These are phyloP conservation scores for Hirschioporus abietinus DNA, from an alignment of 768 basidiomycete genomes.

Conservation along the genomic window DNA sequence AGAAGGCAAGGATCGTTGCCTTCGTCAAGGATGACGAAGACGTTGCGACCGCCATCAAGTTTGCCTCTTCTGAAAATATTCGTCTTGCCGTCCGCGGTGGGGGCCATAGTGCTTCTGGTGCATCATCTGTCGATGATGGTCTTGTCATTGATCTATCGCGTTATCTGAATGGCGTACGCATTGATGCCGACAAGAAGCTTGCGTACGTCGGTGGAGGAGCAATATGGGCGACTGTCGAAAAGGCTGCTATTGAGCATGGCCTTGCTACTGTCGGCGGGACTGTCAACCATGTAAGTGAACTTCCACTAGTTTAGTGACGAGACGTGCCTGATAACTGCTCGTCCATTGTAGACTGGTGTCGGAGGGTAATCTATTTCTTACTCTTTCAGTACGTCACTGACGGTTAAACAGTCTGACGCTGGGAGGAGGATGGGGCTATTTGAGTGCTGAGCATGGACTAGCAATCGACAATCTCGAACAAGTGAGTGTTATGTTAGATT, in stretches of 20 bases:
- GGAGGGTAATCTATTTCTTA: slow-evolving; percentile 33
- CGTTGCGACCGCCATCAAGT: slow-evolving; percentile 17
- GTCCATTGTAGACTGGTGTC: slow-evolving; percentile 37
- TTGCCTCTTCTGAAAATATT: slow-evolving; percentile 13
- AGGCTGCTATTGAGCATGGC: slow-evolving; percentile 18
- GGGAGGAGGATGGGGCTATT: slow-evolving; percentile 52
- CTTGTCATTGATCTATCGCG: slow-evolving; percentile 21
- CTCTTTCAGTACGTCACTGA: not conserved
- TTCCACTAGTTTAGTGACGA: not conserved
- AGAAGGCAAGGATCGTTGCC: slow-evolving; percentile 14
- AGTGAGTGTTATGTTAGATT: slow-evolving; percentile 9
- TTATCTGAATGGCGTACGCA: slow-evolving; percentile 16
- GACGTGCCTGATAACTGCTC: not conserved
- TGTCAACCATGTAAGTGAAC: not conserved
- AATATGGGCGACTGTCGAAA: slow-evolving; percentile 18
- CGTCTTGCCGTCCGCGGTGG: slow-evolving; percentile 20
- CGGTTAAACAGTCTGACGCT: slow-evolving; percentile 34
- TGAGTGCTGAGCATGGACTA: slow-evolving; percentile 36
- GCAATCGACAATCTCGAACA: slow-evolving; percentile 41
- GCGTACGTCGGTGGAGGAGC: slow-evolving; percentile 20
- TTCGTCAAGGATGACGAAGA: slow-evolving; percentile 18
- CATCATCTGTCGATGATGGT: slow-evolving; percentile 20
- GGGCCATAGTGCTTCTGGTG: slow-evolving; percentile 19
- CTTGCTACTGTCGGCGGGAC: slow-evolving; percentile 13
- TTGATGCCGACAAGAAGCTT: slow-evolving; percentile 15